These are phyloP conservation scores for Diddensiella transvaalensis DNA, from an alignment of 805 yeast genomes.

Conservation along the genomic window DNA sequence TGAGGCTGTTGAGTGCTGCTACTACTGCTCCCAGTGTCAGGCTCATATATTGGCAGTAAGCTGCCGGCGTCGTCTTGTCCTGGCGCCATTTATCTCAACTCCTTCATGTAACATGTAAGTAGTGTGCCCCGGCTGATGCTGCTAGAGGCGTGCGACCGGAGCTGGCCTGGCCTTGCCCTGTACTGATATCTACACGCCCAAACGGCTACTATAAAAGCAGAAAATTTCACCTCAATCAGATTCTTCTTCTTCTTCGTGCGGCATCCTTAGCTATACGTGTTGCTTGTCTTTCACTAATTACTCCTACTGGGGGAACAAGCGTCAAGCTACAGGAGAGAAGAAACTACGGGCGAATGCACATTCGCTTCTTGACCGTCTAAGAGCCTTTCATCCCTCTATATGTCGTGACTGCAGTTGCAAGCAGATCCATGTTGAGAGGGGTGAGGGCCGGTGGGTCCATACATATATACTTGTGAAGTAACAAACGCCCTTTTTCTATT, in stretches of 20 bases:
- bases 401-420: constrained; percentile 38
- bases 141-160: no score
- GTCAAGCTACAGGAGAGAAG: constrained; percentile 72
- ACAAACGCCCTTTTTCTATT: background rate
- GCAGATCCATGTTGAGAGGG: constrained; percentile 35
- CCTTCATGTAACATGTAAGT: no score
- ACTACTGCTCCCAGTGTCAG: background rate
- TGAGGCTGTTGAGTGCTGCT: constrained; percentile 3
- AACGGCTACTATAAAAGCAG: no score
- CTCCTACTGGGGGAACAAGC: constrained; percentile 45
- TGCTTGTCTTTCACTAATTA: constrained; percentile 45
- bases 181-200: no score
- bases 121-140: no score
- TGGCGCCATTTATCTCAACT: no score
- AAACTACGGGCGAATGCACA: constrained; percentile 35
- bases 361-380: constrained; percentile 48
- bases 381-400: constrained; percentile 46
- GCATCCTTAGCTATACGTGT: constrained; percentile 79
- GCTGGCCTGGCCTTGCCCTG: no score
- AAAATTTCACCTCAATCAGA: constrained; percentile 6
- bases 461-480: constrained; percentile 35
- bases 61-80: background rate
- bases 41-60: constrained; percentile 9
- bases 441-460: constrained; percentile 66
- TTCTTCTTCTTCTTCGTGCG: constrained; percentile 45